These are phyloP conservation scores for Fusarium sp. DNA, from an alignment of 2,329 filamentous ascomycete species.

Conservation along the genomic window DNA sequence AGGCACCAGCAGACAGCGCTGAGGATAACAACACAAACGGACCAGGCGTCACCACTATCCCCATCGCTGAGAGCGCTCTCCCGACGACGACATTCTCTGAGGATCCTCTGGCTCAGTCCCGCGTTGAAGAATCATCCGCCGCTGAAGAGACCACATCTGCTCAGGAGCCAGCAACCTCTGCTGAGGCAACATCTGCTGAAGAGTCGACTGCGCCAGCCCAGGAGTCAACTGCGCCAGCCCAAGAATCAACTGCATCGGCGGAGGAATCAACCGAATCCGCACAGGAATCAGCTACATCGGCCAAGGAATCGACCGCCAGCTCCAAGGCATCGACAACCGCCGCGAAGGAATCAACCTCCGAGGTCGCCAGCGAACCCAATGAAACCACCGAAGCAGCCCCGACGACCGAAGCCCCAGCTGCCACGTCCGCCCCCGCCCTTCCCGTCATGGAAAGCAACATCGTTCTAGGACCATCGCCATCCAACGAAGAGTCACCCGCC, in stretches of 20 bases:
- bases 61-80: constrained; percentile 42
- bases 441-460: constrained; percentile 34
- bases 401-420: neutral
- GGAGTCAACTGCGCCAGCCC: neutral
- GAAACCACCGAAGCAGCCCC: constrained; percentile 6
- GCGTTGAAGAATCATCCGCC: constrained; percentile 3
- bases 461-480: constrained; percentile 38
- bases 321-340: neutral
- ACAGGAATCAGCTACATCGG: neutral
- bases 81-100: constrained; percentile 47
- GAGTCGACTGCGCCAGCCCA: neutral
- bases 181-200: no score
- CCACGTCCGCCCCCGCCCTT: constrained; percentile 19
- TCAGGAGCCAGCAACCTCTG: neutral
- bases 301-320: neutral
- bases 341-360: neutral
- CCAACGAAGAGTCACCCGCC: neutral
- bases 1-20: constrained; percentile 5
- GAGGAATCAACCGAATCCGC: neutral
- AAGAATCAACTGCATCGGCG: neutral
- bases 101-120: constrained; percentile 29
- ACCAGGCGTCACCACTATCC: constrained; percentile 48
- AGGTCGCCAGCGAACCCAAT: constrained; percentile 3
- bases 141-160: neutral
- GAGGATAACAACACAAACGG: constrained; percentile 16